Base-by-base conservation (phyloP, 768 basidiomycete species). In the Galerina sulciceps region DNA sequence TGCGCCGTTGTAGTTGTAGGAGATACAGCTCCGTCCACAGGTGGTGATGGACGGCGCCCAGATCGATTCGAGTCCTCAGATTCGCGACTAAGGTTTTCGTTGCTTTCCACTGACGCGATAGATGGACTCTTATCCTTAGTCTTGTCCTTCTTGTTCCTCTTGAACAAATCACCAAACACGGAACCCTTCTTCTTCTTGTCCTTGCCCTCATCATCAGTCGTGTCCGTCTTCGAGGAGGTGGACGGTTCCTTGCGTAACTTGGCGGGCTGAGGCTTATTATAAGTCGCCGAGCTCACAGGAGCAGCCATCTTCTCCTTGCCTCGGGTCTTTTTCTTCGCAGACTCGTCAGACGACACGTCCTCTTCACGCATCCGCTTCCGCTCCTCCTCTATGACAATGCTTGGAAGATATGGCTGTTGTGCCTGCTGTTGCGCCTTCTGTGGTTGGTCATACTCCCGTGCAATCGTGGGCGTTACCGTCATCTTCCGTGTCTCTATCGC, bases 121-220 rank as follows among this genome's bases (percentile, higher is more conserved):
- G 81, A 81, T 2, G 72, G 50, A 34, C 70, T 78, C 50, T 71
- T 76, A 15, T 75, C 76, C 70, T 85, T 86, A 42, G 82, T 81
- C 67, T 88, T 88, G 50, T 86, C 87, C 70, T 87, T 87, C 64
- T 90, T 94, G 73, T 85, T 88, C 65, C 89, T 77, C 15, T 82
- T 81, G 69, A 96, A 96, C 48, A 98, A 67, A 0, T 87, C 81
- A 13, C 86, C 81, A 62, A 97, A 89, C 56, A 98, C 81, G 3
- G 90, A 86, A 3, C 85, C 75, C 54, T 84, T 87, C 75, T 88
- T 89, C 74, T 89, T 88, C 75, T 88, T 86, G 36, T 75, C 73
- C 55, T 76, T 76, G 1, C 67, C 71, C 9, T 70, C 69, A 9
- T 76, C 74, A 11, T 76, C 78, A 4, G 75, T 31, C 26, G 26